phyloP scores from a whole-genome alignment of 2,329 filamentous ascomycete species.

The Pseudogymnoascus sp. region DNA sequence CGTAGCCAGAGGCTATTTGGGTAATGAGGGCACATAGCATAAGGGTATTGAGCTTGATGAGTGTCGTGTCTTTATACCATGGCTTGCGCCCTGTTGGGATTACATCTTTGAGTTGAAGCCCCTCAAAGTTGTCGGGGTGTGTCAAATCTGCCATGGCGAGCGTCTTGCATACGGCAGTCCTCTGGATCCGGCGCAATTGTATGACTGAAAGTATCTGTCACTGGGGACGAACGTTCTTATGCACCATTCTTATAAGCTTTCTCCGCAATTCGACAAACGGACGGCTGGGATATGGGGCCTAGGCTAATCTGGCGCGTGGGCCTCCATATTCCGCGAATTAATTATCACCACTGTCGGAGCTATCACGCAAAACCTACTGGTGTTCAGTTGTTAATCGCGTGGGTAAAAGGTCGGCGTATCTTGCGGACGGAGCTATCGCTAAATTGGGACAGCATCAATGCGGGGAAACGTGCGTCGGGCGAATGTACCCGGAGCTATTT shows the following conservation, averaged over 20 bases:
- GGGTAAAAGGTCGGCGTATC: background rate
- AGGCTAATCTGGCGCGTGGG: constrained; percentile 1
- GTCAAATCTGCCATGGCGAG: background rate
- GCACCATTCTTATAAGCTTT: background rate
- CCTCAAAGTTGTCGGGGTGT: constrained; percentile 1
- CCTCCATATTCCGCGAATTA: background rate
- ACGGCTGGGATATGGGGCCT: background rate
- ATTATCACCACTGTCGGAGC: background rate
- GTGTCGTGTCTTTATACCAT: constrained; percentile 20
- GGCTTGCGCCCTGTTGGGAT: constrained; percentile 8
- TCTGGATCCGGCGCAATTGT: background rate
- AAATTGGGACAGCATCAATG: background rate
- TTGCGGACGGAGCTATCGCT: background rate
- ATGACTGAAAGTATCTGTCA: background rate
- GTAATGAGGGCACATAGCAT: constrained; percentile 30
- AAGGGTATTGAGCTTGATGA: constrained; percentile 29
- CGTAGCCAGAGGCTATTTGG: constrained; percentile 30
- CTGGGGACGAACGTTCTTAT: background rate
- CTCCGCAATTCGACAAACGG: background rate
- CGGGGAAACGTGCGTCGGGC: constrained; percentile 1
- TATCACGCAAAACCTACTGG: background rate
- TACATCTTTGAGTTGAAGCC: constrained; percentile 7
- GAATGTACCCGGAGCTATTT: background rate
- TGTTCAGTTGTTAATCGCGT: background rate
- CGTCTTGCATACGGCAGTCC: background rate